Conservation (phyloP, 1,284 basidiomycete genomes). For the Cryptococcus jaspeensis region DNA sequence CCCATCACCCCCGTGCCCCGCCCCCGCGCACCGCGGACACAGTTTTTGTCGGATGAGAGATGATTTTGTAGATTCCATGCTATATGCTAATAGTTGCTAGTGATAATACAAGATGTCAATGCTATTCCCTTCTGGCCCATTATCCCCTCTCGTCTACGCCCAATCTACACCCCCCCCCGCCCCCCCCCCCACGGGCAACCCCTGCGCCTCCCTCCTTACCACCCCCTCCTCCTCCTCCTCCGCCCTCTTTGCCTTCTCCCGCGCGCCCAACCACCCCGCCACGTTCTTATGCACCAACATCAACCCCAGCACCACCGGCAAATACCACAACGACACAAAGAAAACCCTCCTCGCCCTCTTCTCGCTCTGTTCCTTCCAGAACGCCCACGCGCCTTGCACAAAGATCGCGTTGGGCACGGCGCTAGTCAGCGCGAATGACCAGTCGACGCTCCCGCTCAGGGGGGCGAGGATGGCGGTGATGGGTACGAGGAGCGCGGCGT, state of each 20-base stretch:
- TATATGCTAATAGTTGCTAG: too few species aligned
- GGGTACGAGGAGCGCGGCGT: conserved; percentile 75
- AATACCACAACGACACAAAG: conserved; percentile 83
- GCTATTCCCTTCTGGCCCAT: too few species aligned
- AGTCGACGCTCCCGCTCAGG: conserved; percentile 80
- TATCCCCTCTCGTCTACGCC: too few species aligned
- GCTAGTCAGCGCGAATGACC: conserved; percentile 77
- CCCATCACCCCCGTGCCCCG: too few species aligned
- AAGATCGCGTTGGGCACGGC: conserved; percentile 74
- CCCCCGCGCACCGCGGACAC: too few species aligned
- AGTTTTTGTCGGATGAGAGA: too few species aligned
- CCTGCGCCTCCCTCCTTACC: conserved; percentile 20
- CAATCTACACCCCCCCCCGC: too few species aligned
- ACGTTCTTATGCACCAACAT: conserved; percentile 94
- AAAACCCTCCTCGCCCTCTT: conserved; percentile 76
- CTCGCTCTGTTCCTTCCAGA: conserved; percentile 67
- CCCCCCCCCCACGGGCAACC: neutral
- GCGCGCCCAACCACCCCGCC: conserved; percentile 69
- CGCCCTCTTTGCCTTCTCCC: neutral
- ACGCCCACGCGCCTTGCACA: conserved; percentile 67
- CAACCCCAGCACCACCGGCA: conserved; percentile 83
- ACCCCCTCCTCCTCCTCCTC: conserved; percentile 38
- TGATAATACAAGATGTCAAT: too few species aligned
- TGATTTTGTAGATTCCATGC: too few species aligned
- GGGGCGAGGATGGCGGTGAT: conserved; percentile 80